Evolutionary conservation across 805 yeast genomes (phyloP).

Genomic region (Starmerella cellae): DNA sequence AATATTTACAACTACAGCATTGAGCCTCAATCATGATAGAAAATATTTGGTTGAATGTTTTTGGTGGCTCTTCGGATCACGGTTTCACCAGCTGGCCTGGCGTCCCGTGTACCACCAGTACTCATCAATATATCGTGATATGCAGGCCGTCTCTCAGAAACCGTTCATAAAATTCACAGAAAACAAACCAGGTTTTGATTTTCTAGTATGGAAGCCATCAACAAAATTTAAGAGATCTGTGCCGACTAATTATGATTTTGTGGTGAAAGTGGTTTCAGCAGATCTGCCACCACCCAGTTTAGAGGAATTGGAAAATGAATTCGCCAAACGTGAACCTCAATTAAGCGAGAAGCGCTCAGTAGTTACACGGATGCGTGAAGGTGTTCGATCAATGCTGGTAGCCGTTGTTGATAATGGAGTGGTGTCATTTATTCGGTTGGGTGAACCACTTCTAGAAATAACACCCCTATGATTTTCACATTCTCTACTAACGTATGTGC

Average conservation of each 20-base stretch:
- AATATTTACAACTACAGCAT: background rate
- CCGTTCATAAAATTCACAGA: background rate
- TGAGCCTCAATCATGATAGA: background rate
- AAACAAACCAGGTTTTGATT: conserved; percentile 32
- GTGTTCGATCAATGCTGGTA: conserved; percentile 41
- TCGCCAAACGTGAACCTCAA: conserved; percentile 21
- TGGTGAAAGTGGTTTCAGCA: conserved; percentile 44
- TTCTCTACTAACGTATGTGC: too few species aligned
- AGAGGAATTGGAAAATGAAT: conserved; percentile 26
- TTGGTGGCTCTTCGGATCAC: conserved; percentile 8
- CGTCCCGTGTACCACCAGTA: conserved; percentile 15
- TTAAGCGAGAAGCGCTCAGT: conserved; percentile 27
- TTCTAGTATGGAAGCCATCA: conserved; percentile 72
- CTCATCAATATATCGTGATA: conserved; percentile 15
- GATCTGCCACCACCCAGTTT: conserved; percentile 27
- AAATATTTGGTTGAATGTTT: background rate
- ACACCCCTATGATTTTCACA: too few species aligned
- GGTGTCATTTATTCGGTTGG: conserved; percentile 42
- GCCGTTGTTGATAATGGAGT: conserved; percentile 69
- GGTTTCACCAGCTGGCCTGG: conserved; percentile 17
- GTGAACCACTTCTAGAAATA: conserved; percentile 22
- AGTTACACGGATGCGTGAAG: conserved; percentile 35
- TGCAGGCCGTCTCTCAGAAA: conserved; percentile 6
- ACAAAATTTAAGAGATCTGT: conserved; percentile 51
- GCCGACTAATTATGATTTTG: conserved; percentile 65